Evolutionary conservation across 768 basidiomycete genomes (phyloP), one percentile per base, ranked within the genome.

Genomic region (Lepiota venenata): DNA sequence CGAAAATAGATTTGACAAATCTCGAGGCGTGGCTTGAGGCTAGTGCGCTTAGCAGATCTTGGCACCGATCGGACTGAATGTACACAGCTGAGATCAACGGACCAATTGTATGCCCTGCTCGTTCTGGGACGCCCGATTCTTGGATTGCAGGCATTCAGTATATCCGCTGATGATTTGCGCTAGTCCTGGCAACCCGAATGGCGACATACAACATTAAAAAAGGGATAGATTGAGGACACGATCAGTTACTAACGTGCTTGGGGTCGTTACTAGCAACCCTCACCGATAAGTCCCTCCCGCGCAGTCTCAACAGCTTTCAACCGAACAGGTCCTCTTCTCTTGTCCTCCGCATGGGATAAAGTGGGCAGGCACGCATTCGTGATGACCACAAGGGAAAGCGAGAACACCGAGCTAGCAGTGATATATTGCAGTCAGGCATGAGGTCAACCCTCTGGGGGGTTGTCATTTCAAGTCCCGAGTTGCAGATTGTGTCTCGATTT

Each of bases 1-100:
- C 42, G 50, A 52, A 52, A 43, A 52, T 52, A 52, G 32, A 52
- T 39, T 36, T 47, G 52, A 40, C 45, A 54, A 54, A 54, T 54
- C 52, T 47, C 37, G 52, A 47, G 44, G 15, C 16, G 18, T 35
- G 44, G 37, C 36, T 40, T 47, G 45, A 46, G 25, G n/a, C 45
- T 54, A 35, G 36, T 25, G 25, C 22, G 21, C 52, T 32, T 46
- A 38, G 38, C 52, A 54, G 52, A 54, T 54, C 43, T 46, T 14
- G 27, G 32, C 32, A 15, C 27, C n/a, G 52, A 54, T 47, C 10
- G 5, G 46, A 45, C 18, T 45, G 16, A 54, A 47, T 47, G 22
- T 15, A 18, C n/a, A n/a, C 20, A 39, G 11, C 37, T 21, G 36
- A 39, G 37, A 47, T 46, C 52, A 40, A 45, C 37, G 45, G 38